phyloP scores from a whole-genome alignment of 495 filamentous ascomycete genomes.

The Penicillium pancosmium region DNA sequence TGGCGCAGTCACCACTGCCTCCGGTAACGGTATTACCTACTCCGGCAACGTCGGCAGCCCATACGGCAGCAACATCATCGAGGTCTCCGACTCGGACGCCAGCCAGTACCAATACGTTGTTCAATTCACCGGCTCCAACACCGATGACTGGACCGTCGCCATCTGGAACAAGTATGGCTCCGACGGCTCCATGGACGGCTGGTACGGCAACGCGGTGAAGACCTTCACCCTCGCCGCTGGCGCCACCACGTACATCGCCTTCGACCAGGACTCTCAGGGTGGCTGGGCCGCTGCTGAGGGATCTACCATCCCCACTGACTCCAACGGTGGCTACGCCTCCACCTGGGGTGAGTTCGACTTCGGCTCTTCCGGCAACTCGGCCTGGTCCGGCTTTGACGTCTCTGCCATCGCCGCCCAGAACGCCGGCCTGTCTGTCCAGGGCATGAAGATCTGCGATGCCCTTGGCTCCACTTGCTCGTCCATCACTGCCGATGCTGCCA shows the following conservation, averaged over 20 bases:
- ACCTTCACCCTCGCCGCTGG: constrained; percentile 47
- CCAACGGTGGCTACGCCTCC: constrained; percentile 37
- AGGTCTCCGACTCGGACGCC: constrained; percentile 36
- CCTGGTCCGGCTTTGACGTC: constrained; percentile 48
- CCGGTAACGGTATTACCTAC: constrained; percentile 38
- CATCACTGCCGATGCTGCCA: constrained; percentile 29
- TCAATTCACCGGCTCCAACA: constrained; percentile 44
- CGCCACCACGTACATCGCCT: constrained; percentile 46
- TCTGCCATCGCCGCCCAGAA: constrained; percentile 42
- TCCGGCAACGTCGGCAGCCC: constrained; percentile 52
- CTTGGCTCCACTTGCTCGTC: constrained; percentile 33
- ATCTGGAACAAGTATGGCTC: constrained; percentile 57
- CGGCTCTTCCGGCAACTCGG: constrained; percentile 34
- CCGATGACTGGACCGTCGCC: constrained; percentile 42
- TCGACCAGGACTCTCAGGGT: constrained; percentile 50
- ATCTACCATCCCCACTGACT: constrained; percentile 32
- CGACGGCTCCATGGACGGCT: constrained; percentile 43
- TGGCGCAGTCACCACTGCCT: constrained; percentile 32
- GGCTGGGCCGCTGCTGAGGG: constrained; percentile 40
- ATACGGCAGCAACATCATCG: constrained; percentile 57
- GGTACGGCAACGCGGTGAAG: constrained; percentile 41
- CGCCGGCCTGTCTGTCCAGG: constrained; percentile 34
- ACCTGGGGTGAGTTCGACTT: constrained; percentile 53
- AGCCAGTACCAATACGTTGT: constrained; percentile 49
- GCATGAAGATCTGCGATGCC: constrained; percentile 39